Evolutionary conservation across 2,329 filamentous ascomycete genomes (phyloP).

Genomic region (Didymella segeticola): DNA sequence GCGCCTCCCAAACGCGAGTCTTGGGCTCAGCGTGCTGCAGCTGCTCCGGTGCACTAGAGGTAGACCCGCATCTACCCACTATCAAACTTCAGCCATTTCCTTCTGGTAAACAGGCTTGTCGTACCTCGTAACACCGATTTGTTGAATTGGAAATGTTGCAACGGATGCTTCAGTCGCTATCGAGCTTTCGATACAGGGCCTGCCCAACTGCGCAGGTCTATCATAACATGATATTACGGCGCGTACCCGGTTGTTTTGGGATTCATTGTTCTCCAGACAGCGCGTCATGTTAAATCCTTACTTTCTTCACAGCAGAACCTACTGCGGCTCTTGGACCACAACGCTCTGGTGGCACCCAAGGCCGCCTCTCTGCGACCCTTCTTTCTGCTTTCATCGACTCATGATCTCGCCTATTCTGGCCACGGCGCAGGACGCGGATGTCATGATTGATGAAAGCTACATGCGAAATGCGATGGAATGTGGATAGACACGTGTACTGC

Average conservation of each 20-base stretch:
- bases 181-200: slow-evolving; percentile 1
- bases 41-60: slow-evolving; percentile 13
- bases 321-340: slow-evolving; percentile 33
- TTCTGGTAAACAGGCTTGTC: not conserved
- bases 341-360: slow-evolving; percentile 31
- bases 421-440: slow-evolving; percentile 24
- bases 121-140: not conserved
- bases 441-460: slow-evolving; percentile 19
- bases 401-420: slow-evolving; percentile 17
- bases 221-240: slow-evolving; percentile 21
- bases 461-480: slow-evolving; percentile 23
- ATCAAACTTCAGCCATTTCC: not conserved
- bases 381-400: slow-evolving; percentile 19
- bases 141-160: slow-evolving; percentile 3
- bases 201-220: slow-evolving; percentile 9
- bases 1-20: slow-evolving; percentile 24
- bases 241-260: slow-evolving; percentile 18
- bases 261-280: slow-evolving; percentile 11
- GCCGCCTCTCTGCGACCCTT: slow-evolving; percentile 25
- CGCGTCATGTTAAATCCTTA: slow-evolving; percentile 18
- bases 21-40: slow-evolving; percentile 18
- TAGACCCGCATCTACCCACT: not conserved
- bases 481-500: slow-evolving; percentile 17
- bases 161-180: slow-evolving; percentile 7
- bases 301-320: slow-evolving; percentile 26